Percentiles rank a stretch among this genome's conserved stretches.
phyloP scores from a whole-genome alignment of 768 basidiomycete species.

The Kwoniella botswanensis region DNA sequence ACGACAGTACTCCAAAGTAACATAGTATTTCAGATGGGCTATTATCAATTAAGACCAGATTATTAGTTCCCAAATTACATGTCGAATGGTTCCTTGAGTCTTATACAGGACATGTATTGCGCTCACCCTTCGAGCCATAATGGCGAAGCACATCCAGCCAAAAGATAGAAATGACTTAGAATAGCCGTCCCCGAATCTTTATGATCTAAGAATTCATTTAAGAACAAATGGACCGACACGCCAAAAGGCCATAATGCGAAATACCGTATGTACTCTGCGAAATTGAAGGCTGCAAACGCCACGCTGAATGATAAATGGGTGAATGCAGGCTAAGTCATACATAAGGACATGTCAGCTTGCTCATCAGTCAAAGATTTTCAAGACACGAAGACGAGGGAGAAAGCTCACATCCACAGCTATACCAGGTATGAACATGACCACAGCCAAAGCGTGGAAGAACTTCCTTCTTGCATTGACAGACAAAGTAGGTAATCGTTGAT shows the following conservation, averaged over 20 bases:
- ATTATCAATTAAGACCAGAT: slow-evolving; percentile 56
- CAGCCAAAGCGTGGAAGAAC: slow-evolving; percentile 94
- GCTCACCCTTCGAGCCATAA: slow-evolving; percentile 93
- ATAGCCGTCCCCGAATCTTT: slow-evolving; percentile 96
- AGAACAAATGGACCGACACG: slow-evolving; percentile 88
- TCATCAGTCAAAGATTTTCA: too few species aligned
- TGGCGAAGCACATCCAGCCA: slow-evolving; percentile 92
- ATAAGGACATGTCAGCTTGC: too few species aligned
- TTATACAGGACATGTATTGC: slow-evolving; percentile 10
- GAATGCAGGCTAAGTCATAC: slow-evolving; percentile 78
- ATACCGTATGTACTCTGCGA: slow-evolving; percentile 96
- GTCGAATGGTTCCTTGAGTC: too few species aligned
- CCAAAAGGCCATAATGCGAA: slow-evolving; percentile 98
- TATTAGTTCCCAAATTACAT: neutral
- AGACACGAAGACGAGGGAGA: too few species aligned
- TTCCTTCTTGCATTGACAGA: slow-evolving; percentile 90
- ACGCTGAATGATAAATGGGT: slow-evolving; percentile 91
- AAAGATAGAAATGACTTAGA: slow-evolving; percentile 93
- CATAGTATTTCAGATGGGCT: slow-evolving; percentile 61
- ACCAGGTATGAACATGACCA: slow-evolving; percentile 95
- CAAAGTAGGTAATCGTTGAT: slow-evolving; percentile 86
- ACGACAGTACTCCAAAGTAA: slow-evolving; percentile 83
- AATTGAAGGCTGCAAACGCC: slow-evolving; percentile 92
- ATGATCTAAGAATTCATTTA: slow-evolving; percentile 95
- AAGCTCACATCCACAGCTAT: slow-evolving; percentile 81